These are phyloP conservation scores for Venturia oleaginea DNA, from an alignment of 2,329 filamentous ascomycete species.

Conservation along the genomic window DNA sequence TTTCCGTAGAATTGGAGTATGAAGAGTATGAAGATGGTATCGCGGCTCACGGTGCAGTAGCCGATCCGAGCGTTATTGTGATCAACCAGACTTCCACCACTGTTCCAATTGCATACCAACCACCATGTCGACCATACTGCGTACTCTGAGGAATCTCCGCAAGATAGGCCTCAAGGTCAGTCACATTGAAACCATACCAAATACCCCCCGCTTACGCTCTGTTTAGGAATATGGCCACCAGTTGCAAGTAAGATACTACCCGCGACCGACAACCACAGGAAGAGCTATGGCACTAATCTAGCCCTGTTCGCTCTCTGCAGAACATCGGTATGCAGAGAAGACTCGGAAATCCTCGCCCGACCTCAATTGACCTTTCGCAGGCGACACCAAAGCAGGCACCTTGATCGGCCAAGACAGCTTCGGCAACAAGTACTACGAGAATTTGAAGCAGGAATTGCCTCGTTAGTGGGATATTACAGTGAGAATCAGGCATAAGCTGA, in stretches of 20 bases:
- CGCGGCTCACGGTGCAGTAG: neutral
- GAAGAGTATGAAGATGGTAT: neutral
- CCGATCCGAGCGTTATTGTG: neutral
- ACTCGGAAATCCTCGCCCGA: neutral
- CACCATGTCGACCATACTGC: constrained; percentile 82
- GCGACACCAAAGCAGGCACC: constrained; percentile 91
- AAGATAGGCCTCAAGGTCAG: constrained; percentile 78
- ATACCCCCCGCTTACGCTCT: constrained; percentile 23
- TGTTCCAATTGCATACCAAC: constrained; percentile 13
- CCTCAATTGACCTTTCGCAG: constrained; percentile 36
- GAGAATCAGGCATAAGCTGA: constrained; percentile 16
- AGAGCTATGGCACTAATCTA: constrained; percentile 21
- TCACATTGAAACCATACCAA: neutral
- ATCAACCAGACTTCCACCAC: neutral
- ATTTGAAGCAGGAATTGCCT: constrained; percentile 79
- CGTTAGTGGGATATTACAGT: constrained; percentile 44
- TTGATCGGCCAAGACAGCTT: constrained; percentile 78
- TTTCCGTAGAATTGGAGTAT: neutral
- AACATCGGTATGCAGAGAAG: constrained; percentile 25
- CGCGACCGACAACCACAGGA: constrained; percentile 18
- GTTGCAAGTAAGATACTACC: constrained; percentile 64
- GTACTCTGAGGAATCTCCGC: constrained; percentile 80
- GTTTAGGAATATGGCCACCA: constrained; percentile 80
- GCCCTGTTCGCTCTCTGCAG: constrained; percentile 18
- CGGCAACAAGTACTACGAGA: constrained; percentile 98